Evolutionary conservation across 2,329 filamentous ascomycete species (phyloP).

Genomic region (Trichoderma koningii): DNA sequence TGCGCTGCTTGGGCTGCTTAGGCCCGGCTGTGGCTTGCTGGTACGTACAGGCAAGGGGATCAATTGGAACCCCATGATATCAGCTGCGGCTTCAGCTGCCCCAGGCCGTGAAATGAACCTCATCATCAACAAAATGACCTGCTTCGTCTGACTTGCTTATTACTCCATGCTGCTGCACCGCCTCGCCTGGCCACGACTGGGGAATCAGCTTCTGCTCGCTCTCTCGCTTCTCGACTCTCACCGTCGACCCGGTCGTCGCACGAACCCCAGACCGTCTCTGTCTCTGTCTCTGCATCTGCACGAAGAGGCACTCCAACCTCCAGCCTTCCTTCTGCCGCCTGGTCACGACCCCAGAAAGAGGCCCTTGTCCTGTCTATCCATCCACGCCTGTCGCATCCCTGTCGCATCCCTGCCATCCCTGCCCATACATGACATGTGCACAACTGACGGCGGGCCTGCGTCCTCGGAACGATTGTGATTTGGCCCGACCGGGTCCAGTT

Average conservation of each 20-base stretch:
- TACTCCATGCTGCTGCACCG: not conserved
- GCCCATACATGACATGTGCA: not conserved
- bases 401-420: not conserved
- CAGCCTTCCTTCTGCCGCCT: not conserved
- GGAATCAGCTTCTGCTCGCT: not conserved
- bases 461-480: no score
- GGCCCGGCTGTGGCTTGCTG: slow-evolving; percentile 13
- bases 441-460: no score
- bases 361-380: no score
- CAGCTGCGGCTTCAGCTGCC: no score
- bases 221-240: slow-evolving; percentile 7
- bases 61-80: not conserved
- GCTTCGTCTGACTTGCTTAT: no score
- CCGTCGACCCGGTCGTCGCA: not conserved
- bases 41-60: not conserved
- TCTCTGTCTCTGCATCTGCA: no score
- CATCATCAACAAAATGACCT: no score
- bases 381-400: no score
- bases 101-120: no score
- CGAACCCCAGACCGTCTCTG: no score
- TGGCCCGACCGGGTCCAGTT: no score
- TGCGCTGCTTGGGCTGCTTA: not conserved
- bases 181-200: slow-evolving; percentile 2
- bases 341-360: slow-evolving; percentile 23
- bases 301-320: no score